Evolutionary conservation across 2,329 filamentous ascomycete genomes (phyloP), one percentile per base, ranked within the genome.

Genomic region (Blumeria graminis): DNA sequence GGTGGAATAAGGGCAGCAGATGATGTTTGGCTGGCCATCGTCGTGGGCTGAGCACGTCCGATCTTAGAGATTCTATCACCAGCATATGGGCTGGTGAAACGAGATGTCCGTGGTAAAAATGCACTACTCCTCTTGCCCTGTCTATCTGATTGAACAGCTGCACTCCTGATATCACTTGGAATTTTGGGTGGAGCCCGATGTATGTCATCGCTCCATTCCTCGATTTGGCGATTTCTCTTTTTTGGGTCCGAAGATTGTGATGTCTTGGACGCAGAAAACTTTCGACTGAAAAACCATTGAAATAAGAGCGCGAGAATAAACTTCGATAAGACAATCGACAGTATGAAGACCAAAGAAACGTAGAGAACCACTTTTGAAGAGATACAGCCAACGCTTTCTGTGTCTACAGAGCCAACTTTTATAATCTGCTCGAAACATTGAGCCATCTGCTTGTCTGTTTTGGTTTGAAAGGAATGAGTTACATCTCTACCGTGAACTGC

Each of bases 191-290:
- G 87, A 3, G 90, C 85, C 46, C 88, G 84, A 69, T 98, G 96
- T 63, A 98, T 98, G 65, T 98, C 92, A 61, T 96, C 86, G 13
- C 83, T 84, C 92, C 92, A 98, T 64, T 95, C 90, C 68, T 98
- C 92, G 61, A 98, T 98, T 70, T 96, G 88, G 63, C 84, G 81
- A 62, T 89, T 84, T 58, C 92, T 81, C 70, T 89, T 84, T 68
- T 90, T 88, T 61, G 82, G 79, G 67, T 92, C 80, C 5, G 82
- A 80, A 14, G 80, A 80, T 68, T 94, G 82, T 1, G 86, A 90
- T 0, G 90, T 94, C 69, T 86, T 94, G 52, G 76, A 71, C 0
- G 90, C 86, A 3, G 83, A 89, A 65, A 90, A 96, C 60, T 82
- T 82, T 62, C 83, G 82, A 67, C 85, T 84, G 61, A 96, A 74